Base-by-base conservation (phyloP, 2,329 filamentous ascomycete genomes). In the Fusarium mangiferae region DNA sequence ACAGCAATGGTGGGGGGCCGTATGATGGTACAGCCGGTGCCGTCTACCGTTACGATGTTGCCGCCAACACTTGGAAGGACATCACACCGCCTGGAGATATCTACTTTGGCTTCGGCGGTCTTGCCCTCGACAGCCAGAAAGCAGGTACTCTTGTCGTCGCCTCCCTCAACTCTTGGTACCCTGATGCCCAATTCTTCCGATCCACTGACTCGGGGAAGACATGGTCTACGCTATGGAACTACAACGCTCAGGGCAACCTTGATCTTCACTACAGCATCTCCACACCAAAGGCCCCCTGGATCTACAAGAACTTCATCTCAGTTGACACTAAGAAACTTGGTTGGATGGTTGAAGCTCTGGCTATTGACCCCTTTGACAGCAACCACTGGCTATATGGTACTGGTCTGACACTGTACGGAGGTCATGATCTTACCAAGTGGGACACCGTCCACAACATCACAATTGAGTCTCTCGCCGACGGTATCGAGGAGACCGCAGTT, bases 351-450 rank as follows among this genome's bases (percentile, higher is more conserved):
- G 89, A 90, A 74, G 81, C 85, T 1, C 78, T 90, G 13, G 87
- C 87, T 28, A 90, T 91, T 56, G 83, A 90, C 74, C 89, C 89
- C 1, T 83, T 85, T 33, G 88, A 91, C 74, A 89, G 87, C 63
- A 84, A 90, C 75, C 88, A 90, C 77, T 90, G 88, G 87, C 80
- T 90, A 0, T 91, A 90, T 65, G 88, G 87, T n/a, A 91, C 89
- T 0, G 89, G 89, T 6, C 79, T 85, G n/a, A 89, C 87, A 1
- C 80, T 89, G 49, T 88, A 85, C 42, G 87, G 87, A 15, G 86
- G 88, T 4, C 85, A 86, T 58, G 87, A 90, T 66, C 79, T 90
- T n/a, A 86, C 85, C 1, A 86, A 86, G 20, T 90, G 88, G 88
- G 88, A 89, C 62, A 83, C 83, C 1, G 78, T 74, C 5, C 82